Percentiles rank a stretch among this genome's conserved stretches.
These are phyloP conservation scores for Aphanomyces euteiches DNA, from an alignment of 352 stramenopile species.

Conservation along the genomic window DNA sequence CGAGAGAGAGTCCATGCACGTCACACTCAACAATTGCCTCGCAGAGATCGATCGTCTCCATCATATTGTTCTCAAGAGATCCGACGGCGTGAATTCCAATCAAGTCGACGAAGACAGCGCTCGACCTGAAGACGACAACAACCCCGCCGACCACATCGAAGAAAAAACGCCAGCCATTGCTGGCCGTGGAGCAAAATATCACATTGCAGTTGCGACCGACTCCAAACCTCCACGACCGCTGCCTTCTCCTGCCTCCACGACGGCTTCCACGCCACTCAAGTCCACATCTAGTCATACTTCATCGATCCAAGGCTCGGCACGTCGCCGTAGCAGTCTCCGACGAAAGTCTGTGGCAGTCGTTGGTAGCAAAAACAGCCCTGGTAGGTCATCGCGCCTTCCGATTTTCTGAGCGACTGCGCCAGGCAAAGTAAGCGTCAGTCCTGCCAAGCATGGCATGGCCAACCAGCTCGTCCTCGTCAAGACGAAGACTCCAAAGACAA, in stretches of 20 bases:
- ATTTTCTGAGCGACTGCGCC: no score
- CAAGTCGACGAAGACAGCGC: slow-evolving; percentile 14
- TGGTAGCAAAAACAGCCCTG: slow-evolving; percentile 22
- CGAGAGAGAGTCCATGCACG: slow-evolving; percentile 9
- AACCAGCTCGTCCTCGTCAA: slow-evolving; percentile 27
- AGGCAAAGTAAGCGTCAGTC: slow-evolving; percentile 30
- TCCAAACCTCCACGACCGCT: not conserved
- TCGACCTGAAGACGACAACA: slow-evolving; percentile 14
- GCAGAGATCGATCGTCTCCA: slow-evolving; percentile 19
- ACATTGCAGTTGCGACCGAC: slow-evolving; percentile 4
- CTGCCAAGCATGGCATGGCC: slow-evolving; percentile 21
- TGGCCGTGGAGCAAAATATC: not conserved
- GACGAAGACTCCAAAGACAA: slow-evolving; percentile 14
- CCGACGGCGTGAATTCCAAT: slow-evolving; percentile 15
- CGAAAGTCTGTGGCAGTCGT: slow-evolving; percentile 19
- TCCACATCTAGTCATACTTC: not conserved
- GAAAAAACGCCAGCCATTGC: not conserved
- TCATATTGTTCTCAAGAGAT: slow-evolving; percentile 8
- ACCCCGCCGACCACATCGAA: not conserved
- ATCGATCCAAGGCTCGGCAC: not conserved
- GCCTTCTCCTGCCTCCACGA: not conserved
- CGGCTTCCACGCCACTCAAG: not conserved
- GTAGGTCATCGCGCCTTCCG: not conserved
- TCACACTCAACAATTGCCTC: slow-evolving; percentile 2
- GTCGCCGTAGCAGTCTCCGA: slow-evolving; percentile 16